phyloP scores from a whole-genome alignment of 371 early-diverging fungal species.

The Apophysomyces variabilis region DNA sequence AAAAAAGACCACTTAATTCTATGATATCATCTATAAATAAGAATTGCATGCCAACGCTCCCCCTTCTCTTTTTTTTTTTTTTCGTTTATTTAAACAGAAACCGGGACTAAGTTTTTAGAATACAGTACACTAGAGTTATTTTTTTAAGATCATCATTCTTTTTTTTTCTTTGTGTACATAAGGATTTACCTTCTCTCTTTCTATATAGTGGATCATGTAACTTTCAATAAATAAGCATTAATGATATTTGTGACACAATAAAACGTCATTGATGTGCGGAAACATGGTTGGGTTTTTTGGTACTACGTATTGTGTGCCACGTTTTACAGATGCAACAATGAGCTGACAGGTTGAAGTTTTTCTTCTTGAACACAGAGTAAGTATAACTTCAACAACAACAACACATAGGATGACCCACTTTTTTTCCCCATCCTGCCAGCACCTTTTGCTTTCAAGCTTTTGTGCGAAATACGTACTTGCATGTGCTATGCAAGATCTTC shows the following conservation, averaged over 20 bases:
- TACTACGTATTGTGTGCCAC: conserved; percentile 4
- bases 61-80: not conserved
- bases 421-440: no score
- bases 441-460: no score
- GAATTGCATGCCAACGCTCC: not conserved
- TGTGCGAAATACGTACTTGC: no score
- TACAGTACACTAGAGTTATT: conserved; percentile 1
- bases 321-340: not conserved
- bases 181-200: not conserved
- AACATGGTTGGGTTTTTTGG: not conserved
- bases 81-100: not conserved
- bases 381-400: not conserved
- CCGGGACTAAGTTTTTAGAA: conserved; percentile 6
- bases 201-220: not conserved
- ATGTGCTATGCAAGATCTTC: no score
- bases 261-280: conserved; percentile 9
- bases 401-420: no score
- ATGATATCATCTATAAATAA: not conserved
- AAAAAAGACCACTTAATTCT: not conserved
- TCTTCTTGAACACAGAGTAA: not conserved
- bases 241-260: conserved; percentile 2
- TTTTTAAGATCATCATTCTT: conserved; percentile 4
- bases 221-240: conserved; percentile 7
- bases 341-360: not conserved
- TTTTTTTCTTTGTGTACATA: conserved; percentile 7